Conservation (phyloP, 345 rosid species). For the Acer yangbiense region DNA sequence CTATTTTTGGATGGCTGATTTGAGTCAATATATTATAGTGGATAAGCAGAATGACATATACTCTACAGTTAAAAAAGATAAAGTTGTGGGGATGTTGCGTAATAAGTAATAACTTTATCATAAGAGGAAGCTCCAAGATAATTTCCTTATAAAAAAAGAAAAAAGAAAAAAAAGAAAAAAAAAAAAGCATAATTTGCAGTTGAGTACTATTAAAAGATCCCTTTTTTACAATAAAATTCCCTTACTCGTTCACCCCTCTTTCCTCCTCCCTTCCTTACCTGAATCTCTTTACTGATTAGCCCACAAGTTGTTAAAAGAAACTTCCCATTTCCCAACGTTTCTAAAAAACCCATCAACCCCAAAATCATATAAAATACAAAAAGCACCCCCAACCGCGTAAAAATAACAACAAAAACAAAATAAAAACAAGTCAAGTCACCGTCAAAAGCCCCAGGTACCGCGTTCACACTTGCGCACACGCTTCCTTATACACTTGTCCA, state of each 20-base stretch:
- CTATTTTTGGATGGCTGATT: too few relatives aligned
- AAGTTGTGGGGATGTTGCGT: not conserved
- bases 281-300: not conserved
- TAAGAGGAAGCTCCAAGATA: not conserved
- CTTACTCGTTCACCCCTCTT: slow-evolving; percentile 11
- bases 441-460: slow-evolving; percentile 43
- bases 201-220: not conserved
- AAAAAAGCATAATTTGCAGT: not conserved
- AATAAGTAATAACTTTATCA: not conserved
- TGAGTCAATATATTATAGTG: too few relatives aligned
- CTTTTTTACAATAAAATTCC: not conserved
- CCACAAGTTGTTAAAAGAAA: not conserved
- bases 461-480: slow-evolving; percentile 60
- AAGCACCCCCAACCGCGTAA: slow-evolving; percentile 23
- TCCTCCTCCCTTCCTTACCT: slow-evolving; percentile 16
- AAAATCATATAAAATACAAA: not conserved
- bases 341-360: too few relatives aligned
- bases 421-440: slow-evolving; percentile 46
- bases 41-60: not conserved
- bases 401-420: not conserved
- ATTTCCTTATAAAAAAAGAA: not conserved
- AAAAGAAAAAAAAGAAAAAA: not conserved
- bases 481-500: slow-evolving; percentile 28
- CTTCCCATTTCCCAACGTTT: slow-evolving; percentile 23
- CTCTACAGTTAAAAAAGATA: not conserved